phyloP scores from a whole-genome alignment of 2,329 filamentous ascomycete genomes.

The Eurotiales sp. region DNA sequence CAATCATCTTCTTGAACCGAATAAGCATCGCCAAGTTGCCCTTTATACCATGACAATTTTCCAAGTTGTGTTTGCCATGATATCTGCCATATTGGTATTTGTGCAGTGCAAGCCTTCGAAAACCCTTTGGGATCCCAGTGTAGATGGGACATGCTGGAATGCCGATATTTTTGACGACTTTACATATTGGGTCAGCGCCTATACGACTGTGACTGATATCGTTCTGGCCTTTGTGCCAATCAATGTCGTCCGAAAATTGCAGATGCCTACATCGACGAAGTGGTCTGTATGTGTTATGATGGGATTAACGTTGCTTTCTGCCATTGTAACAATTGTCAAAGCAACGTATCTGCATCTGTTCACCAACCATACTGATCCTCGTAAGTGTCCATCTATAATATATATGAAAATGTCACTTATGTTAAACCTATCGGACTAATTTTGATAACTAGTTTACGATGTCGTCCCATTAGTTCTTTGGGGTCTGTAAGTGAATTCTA shows the following conservation, averaged over 20 bases:
- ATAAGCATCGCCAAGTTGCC: constrained; percentile 17
- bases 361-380: constrained; percentile 21
- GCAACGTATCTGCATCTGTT: constrained; percentile 25
- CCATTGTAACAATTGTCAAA: constrained; percentile 26
- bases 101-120: constrained; percentile 22
- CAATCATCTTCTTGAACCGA: constrained; percentile 24
- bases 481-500: constrained; percentile 17
- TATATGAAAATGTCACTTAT: too few species aligned
- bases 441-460: constrained; percentile 19
- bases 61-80: constrained; percentile 23
- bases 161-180: constrained; percentile 22
- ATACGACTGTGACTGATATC: constrained; percentile 26
- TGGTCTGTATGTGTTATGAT: constrained; percentile 25
- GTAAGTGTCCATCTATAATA: too few species aligned
- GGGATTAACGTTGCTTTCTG: constrained; percentile 25
- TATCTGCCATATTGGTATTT: constrained; percentile 24
- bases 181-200: constrained; percentile 25
- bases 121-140: constrained; percentile 21
- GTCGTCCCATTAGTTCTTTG: constrained; percentile 20
- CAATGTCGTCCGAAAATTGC: constrained; percentile 23
- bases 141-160: constrained; percentile 22
- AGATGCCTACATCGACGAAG: constrained; percentile 24
- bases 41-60: constrained; percentile 22
- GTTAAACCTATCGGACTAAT: too few species aligned
- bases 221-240: constrained; percentile 25